A percentile compares a stretch with the other conserved stretches of the same genome.
Conservation (phyloP, 768 basidiomycete species). For the Dioszegia aurantiaca region DNA sequence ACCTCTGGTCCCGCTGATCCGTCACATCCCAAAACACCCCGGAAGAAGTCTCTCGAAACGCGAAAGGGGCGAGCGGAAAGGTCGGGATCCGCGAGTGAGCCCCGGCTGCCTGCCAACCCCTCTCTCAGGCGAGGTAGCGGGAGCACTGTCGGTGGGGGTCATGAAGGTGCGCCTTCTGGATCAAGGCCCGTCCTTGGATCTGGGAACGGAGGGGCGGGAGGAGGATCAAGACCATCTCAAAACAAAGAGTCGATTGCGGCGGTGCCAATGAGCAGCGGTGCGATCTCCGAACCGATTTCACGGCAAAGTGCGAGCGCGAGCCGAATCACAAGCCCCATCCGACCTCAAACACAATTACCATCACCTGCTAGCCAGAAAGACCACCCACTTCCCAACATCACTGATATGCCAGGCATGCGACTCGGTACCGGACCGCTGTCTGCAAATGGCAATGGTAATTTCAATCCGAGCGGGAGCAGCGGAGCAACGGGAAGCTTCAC, state of each 20-base stretch:
- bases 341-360: constrained; percentile 5
- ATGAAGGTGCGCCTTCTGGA: not conserved
- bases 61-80: not conserved
- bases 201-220: constrained; percentile 4
- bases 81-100: constrained; percentile 14
- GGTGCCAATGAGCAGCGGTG: not conserved
- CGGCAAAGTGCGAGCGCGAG: constrained; percentile 17
- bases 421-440: constrained; percentile 6
- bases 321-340: not conserved
- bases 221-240: not conserved
- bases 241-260: not conserved
- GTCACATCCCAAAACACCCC: not conserved
- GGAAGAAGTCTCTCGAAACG: constrained; percentile 6
- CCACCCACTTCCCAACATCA: not conserved
- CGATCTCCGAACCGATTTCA: constrained; percentile 7
- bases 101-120: constrained; percentile 22
- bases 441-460: not conserved
- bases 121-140: not conserved
- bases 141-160: not conserved
- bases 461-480: not conserved
- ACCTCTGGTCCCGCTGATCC: not conserved
- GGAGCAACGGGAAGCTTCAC: constrained; percentile 20
- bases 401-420: constrained; percentile 2
- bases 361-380: constrained; percentile 1
- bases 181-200: constrained; percentile 33